A percentile compares a stretch with the other conserved stretches of the same genome.
phyloP scores from a whole-genome alignment of 129 eudicot species.

The Deinandra increscens region DNA sequence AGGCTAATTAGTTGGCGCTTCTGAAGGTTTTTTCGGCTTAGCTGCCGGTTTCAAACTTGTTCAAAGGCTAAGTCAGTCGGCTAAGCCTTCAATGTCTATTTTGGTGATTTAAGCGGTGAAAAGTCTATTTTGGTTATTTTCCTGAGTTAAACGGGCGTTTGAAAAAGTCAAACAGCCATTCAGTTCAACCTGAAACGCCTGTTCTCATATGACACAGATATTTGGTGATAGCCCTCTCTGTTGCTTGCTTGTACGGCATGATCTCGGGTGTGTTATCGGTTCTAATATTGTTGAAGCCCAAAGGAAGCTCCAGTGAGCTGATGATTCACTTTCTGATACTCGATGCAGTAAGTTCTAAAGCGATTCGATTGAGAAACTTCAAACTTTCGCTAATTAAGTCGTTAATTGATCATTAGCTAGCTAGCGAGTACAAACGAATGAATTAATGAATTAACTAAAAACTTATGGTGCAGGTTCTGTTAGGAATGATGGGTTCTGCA shows the following conservation, averaged over 20 bases:
- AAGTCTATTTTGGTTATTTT: too few relatives aligned
- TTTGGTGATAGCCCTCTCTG: conserved; percentile 61
- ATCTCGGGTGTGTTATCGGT: conserved; percentile 41
- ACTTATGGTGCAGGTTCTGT: conserved; percentile 61
- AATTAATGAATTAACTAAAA: too few relatives aligned
- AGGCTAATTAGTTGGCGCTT: too few relatives aligned
- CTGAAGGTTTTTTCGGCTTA: too few relatives aligned
- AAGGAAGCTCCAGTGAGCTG: conserved; percentile 25
- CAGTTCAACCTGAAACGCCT: background rate
- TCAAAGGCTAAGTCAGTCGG: too few relatives aligned
- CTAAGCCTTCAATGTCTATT: too few relatives aligned
- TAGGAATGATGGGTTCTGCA: conserved; percentile 72
- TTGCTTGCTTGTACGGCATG: conserved; percentile 63
- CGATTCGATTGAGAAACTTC: background rate
- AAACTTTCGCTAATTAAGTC: background rate
- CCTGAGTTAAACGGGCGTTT: too few relatives aligned
- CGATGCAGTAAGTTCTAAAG: conserved; percentile 53
- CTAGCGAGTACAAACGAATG: too few relatives aligned
- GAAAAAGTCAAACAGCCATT: too few relatives aligned
- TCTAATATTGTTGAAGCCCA: conserved; percentile 39
- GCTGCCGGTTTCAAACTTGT: too few relatives aligned
- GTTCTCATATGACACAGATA: conserved; percentile 41
- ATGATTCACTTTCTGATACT: conserved; percentile 40
- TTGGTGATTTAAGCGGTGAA: too few relatives aligned
- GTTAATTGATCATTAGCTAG: too few relatives aligned